These are phyloP conservation scores for Glycyrrhiza uralensis DNA, from an alignment of 306 rosid species.

Conservation along the genomic window DNA sequence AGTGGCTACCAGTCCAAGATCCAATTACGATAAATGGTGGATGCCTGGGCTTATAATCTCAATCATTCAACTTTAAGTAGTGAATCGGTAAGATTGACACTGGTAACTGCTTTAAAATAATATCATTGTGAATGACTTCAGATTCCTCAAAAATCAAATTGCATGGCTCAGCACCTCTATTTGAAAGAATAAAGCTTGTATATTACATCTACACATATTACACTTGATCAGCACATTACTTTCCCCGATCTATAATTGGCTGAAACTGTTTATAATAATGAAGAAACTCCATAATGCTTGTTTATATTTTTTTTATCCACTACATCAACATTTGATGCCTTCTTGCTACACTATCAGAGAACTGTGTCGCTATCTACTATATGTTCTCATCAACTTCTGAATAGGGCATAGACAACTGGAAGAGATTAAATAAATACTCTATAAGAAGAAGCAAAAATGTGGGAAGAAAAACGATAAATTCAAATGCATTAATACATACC, in stretches of 20 bases:
- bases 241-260: constrained; percentile 31
- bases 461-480: not conserved
- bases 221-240: constrained; percentile 22
- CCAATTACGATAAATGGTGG: not conserved
- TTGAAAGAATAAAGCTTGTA: constrained; percentile 19
- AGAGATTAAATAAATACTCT: not conserved
- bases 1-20: constrained; percentile 1
- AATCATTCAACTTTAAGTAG: constrained; percentile 18
- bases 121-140: constrained; percentile 27
- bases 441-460: constrained; percentile 1
- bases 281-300: constrained; percentile 14
- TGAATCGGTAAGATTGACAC: constrained; percentile 16
- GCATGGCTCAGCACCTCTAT: constrained; percentile 21
- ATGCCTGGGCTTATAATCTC: constrained; percentile 16
- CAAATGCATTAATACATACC: constrained; percentile 38
- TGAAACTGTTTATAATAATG: constrained; percentile 28
- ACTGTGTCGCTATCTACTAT: constrained; percentile 23
- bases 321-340: constrained; percentile 22
- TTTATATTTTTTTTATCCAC: constrained; percentile 11
- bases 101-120: constrained; percentile 27
- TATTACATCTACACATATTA: constrained; percentile 37
- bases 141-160: constrained; percentile 26
- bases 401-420: constrained; percentile 21
- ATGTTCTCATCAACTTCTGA: constrained; percentile 18
- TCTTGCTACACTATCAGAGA: constrained; percentile 16